A percentile compares a stretch with the other conserved stretches of the same genome.
Conservation (phyloP, 2,329 filamentous ascomycete genomes). For the Thelonectria rubi region DNA sequence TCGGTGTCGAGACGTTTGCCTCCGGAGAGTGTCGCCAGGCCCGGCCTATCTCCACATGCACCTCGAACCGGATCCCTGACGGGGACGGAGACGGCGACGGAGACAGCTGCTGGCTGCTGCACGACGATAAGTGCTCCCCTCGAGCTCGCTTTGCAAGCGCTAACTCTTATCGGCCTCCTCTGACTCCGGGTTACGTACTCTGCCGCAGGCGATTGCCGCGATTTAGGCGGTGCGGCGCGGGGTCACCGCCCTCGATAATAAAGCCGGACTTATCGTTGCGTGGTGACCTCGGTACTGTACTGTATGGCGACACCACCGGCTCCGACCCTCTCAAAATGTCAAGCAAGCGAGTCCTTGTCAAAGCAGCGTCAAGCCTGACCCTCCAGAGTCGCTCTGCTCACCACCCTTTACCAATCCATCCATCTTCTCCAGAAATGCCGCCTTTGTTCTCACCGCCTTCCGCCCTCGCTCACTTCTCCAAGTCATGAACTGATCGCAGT, state of each 20-base stretch:
- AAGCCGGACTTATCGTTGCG: constrained; percentile 40
- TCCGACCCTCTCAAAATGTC: constrained; percentile 4
- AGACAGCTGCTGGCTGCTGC: neutral
- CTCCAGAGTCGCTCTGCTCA: constrained; percentile 6
- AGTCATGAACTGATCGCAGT: constrained; percentile 14
- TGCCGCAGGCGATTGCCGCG: constrained; percentile 24
- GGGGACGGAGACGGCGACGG: no score
- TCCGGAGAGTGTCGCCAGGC: neutral
- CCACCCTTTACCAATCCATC: constrained; percentile 20
- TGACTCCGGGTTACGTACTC: no score
- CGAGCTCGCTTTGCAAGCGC: constrained; percentile 12
- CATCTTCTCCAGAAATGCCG: constrained; percentile 1
- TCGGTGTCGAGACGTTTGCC: neutral
- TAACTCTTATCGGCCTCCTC: constrained; percentile 7
- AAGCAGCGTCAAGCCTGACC: constrained; percentile 11
- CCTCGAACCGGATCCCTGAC: neutral
- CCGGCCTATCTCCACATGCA: neutral
- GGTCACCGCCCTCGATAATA: constrained; percentile 46
- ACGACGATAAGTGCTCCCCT: constrained; percentile 4
- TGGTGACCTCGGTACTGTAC: constrained; percentile 23
- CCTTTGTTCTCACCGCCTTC: constrained; percentile 18
- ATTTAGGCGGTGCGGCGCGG: constrained; percentile 39
- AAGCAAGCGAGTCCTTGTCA: constrained; percentile 6
- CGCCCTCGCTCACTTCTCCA: neutral
- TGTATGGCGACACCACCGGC: constrained; percentile 17